Percentiles rank a stretch among this genome's conserved stretches.
phyloP scores from a whole-genome alignment of 2,329 filamentous ascomycete genomes.

The Graphilbum sp. region DNA sequence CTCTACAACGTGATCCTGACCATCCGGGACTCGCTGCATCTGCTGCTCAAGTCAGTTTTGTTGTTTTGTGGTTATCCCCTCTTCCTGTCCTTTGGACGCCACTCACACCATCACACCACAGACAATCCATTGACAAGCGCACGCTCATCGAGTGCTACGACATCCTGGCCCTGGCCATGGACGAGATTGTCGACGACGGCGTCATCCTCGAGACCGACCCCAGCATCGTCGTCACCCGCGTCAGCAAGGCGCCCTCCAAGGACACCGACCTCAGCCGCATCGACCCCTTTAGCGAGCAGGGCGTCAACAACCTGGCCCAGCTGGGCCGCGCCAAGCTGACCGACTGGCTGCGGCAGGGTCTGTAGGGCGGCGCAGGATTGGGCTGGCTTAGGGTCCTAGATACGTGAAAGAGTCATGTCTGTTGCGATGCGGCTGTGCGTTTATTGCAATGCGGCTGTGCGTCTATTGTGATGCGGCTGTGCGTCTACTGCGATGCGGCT shows the following conservation, averaged over 20 bases:
- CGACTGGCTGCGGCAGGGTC: constrained; percentile 75
- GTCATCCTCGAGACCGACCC: constrained; percentile 97
- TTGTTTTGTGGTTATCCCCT: constrained; percentile 20
- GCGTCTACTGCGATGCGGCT: too few relatives aligned
- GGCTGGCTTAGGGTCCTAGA: too few relatives aligned
- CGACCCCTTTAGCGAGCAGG: constrained; percentile 79
- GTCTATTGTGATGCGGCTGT: too few relatives aligned
- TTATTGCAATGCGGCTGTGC: too few relatives aligned
- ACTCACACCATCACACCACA: constrained; percentile 30
- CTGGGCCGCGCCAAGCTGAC: constrained; percentile 84
- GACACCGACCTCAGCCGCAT: constrained; percentile 89
- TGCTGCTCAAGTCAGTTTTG: constrained; percentile 59
- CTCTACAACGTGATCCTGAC: constrained; percentile 89
- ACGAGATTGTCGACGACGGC: constrained; percentile 89
- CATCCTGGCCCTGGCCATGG: constrained; percentile 79
- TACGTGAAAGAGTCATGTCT: too few relatives aligned
- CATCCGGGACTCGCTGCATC: constrained; percentile 76
- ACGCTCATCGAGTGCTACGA: constrained; percentile 99
- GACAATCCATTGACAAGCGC: constrained; percentile 85
- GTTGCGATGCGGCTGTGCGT: too few relatives aligned
- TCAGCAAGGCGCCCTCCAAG: constrained; percentile 79
- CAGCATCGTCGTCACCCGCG: constrained; percentile 78
- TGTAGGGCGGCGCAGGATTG: constrained; percentile 26
- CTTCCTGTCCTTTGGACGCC: not conserved
- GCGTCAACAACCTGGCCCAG: constrained; percentile 83